These are phyloP conservation scores for Metschnikowia cerradonensis DNA, from an alignment of 805 yeast genomes.

Conservation along the genomic window DNA sequence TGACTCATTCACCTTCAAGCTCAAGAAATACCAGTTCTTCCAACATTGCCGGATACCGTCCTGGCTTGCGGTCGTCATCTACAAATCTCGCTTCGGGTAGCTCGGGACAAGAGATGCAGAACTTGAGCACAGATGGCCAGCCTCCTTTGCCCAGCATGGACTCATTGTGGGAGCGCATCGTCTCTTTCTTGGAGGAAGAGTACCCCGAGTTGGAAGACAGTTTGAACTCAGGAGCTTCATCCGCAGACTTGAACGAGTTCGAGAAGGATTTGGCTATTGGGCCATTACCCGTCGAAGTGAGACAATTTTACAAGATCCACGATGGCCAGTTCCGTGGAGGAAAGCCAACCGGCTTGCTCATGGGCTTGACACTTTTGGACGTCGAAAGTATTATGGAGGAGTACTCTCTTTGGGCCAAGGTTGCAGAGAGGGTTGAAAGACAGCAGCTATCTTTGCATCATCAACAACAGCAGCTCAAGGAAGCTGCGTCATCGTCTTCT, in stretches of 20 bases:
- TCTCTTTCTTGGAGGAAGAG: conserved; percentile 41
- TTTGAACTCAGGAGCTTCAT: conserved; percentile 41
- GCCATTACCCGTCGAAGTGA: conserved; percentile 40
- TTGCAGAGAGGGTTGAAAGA: conserved; percentile 37
- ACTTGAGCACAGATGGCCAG: conserved; percentile 14
- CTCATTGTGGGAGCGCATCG: conserved; percentile 42
- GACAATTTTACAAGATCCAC: conserved; percentile 43
- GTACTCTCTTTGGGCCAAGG: conserved; percentile 39
- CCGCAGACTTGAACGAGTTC: conserved; percentile 45
- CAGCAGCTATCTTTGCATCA: conserved; percentile 30
- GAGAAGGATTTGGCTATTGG: conserved; percentile 43
- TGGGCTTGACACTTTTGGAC: conserved; percentile 42
- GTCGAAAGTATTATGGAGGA: conserved; percentile 41
- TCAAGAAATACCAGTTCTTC: conserved; percentile 16
- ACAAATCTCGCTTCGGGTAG: conserved; percentile 31
- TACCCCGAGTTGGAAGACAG: conserved; percentile 44
- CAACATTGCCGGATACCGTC: conserved; percentile 33
- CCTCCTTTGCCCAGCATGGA: conserved; percentile 31
- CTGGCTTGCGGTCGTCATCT: conserved; percentile 42
- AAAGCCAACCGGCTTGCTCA: conserved; percentile 41
- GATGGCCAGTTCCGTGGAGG: conserved; percentile 46
- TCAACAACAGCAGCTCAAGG: conserved; percentile 21
- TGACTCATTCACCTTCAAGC: conserved; percentile 27
- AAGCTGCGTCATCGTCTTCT: conserved; percentile 9
- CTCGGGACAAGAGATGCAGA: conserved; percentile 14